These are phyloP conservation scores for Suillus subalutaceus DNA, from an alignment of 768 basidiomycete genomes.

Conservation along the genomic window DNA sequence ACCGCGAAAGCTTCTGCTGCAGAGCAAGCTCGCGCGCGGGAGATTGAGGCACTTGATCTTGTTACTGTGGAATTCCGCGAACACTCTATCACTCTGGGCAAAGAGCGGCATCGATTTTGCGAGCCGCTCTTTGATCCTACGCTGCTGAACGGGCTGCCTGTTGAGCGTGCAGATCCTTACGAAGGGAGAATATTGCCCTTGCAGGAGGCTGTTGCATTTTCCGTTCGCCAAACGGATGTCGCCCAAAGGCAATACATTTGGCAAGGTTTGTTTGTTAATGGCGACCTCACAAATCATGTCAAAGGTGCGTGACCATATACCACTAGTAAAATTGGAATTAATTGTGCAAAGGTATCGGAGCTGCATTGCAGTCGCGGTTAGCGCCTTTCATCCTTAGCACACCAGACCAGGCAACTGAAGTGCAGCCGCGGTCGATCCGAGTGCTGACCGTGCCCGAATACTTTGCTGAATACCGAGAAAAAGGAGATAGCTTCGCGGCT, in stretches of 20 bases:
- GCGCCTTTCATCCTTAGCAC: conserved; percentile 61
- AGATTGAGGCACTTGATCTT: conserved; percentile 86
- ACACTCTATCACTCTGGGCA: conserved; percentile 74
- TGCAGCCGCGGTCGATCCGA: conserved; percentile 69
- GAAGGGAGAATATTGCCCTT: conserved; percentile 43
- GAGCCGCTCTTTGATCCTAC: conserved; percentile 85
- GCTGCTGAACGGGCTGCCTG: conserved; percentile 46
- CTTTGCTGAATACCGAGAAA: conserved; percentile 88
- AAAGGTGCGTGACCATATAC: conserved; percentile 52
- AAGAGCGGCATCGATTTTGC: conserved; percentile 88
- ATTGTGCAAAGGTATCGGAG: conserved; percentile 52
- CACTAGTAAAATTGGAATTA: not conserved
- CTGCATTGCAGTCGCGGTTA: conserved; percentile 73
- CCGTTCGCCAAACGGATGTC: conserved; percentile 62
- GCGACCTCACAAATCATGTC: conserved; percentile 70
- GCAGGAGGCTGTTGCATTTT: conserved; percentile 68
- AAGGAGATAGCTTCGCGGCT: conserved; percentile 77
- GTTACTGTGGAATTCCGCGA: conserved; percentile 74
- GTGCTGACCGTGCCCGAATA: conserved; percentile 80
- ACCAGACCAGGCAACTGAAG: conserved; percentile 67
- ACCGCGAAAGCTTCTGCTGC: conserved; percentile 74
- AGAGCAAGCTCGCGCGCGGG: conserved; percentile 77
- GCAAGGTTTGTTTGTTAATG: conserved; percentile 81
- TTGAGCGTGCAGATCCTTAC: conserved; percentile 26
- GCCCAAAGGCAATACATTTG: conserved; percentile 73